Evolutionary conservation across 2,329 filamentous ascomycete genomes (phyloP).

Genomic region (Calonectria hongkongensis): DNA sequence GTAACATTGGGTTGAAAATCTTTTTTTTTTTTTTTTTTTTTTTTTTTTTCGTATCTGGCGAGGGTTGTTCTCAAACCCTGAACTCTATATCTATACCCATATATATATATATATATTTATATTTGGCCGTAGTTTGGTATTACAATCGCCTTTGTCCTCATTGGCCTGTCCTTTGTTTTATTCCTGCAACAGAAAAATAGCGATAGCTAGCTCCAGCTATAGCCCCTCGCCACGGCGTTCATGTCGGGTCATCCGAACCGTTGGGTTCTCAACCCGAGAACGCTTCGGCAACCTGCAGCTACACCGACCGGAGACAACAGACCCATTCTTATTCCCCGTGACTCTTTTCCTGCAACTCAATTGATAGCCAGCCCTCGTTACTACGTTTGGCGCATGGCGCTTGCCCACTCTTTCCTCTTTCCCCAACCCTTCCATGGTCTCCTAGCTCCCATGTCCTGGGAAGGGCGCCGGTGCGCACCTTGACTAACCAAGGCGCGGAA

Average conservation of each 20-base stretch:
- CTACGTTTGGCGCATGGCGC: conserved; percentile 4
- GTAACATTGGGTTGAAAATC: neutral
- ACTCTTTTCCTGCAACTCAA: conserved; percentile 21
- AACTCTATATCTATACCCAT: too few species aligned
- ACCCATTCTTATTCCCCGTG: conserved; percentile 25
- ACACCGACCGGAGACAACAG: conserved; percentile 24
- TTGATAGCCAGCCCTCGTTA: conserved; percentile 21
- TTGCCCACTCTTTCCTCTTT: conserved; percentile 21
- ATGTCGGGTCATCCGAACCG: conserved; percentile 17
- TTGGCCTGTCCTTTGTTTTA: neutral
- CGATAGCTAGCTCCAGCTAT: neutral
- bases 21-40: neutral
- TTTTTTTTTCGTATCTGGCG: neutral
- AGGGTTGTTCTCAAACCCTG: neutral
- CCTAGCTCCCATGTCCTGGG: conserved; percentile 17
- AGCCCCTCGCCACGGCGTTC: neutral
- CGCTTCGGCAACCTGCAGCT: conserved; percentile 19
- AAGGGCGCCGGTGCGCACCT: conserved; percentile 17
- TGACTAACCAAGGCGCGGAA: conserved; percentile 8
- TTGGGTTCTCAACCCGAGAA: conserved; percentile 14
- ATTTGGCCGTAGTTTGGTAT: neutral
- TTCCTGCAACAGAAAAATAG: neutral
- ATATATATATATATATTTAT: too few species aligned
- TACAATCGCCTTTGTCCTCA: too few species aligned
- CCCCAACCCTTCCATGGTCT: neutral